Base-by-base conservation (phyloP, 306 rosid species). In the Delonix regia region DNA sequence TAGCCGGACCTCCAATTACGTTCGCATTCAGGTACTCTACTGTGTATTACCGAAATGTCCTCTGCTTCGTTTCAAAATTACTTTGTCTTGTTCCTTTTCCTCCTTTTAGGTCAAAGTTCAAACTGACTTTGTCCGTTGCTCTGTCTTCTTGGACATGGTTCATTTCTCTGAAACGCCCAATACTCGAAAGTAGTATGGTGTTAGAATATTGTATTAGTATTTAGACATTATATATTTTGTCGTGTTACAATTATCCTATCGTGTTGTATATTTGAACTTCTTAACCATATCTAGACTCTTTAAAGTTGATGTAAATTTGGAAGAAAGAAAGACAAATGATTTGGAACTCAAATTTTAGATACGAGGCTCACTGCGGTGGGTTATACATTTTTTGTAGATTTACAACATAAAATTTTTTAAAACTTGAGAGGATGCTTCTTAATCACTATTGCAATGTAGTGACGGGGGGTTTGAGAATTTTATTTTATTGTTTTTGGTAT, bases 1-100 rank as follows among this genome's bases (percentile, higher is more conserved):
- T 63, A 69, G 74, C 84, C 88, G 92, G 36, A 87, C 93, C 78
- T 78, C 83, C 36, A 93, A 91, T 80, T 96, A 96, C 81, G 94
- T 93, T 80, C 94, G 99, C 73, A 87, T 96, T 86, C 99, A 96
- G 98, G 99, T 96, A 87, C 36, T 7, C 11, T 22, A 30, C 49
- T 44, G 34, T 34, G 66, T 39, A 15, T 14, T 60, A 7, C 66
- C 10, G 34, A 25, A 59, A 7, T 30, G 30, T 61, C 41, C 7
- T 48, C 0, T n/a, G n/a, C n/a, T n/a, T 18, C 57, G 57, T 18
- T 53, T 21, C 8, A 21, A 7, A 44, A 11, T 19, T 8, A 53
- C 13, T 21, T 0, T 53, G 5, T 41, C 22, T 7, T 8, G 22
- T 57, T 9, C 56, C 7, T 1, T 42, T 25, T 36, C 38, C 41